A percentile compares a stretch with the other conserved stretches of the same genome.
Conservation (phyloP, 2,329 filamentous ascomycete genomes). For the Arthrobotrys pseudoclavata region DNA sequence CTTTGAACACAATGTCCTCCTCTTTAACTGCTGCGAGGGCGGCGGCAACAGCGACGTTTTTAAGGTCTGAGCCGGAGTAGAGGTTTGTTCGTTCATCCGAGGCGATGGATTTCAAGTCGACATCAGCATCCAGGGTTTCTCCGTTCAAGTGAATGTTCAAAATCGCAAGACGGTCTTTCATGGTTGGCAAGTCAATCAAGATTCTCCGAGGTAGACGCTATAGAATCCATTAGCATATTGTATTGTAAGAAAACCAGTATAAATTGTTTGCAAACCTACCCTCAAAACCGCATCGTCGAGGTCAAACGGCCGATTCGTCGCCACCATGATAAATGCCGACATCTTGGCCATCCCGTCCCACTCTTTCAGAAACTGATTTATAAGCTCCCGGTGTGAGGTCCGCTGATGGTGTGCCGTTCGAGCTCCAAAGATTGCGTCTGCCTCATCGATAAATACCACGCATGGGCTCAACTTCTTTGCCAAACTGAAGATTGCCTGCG, state of each 20-base stretch:
- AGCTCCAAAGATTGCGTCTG: conserved; percentile 88
- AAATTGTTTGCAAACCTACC: conserved; percentile 1
- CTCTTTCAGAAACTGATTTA: conserved; percentile 96
- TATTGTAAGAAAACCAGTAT: neutral
- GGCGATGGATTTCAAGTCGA: conserved; percentile 76
- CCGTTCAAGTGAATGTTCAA: conserved; percentile 78
- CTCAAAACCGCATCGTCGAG: conserved; percentile 88
- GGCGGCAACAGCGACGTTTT: conserved; percentile 84
- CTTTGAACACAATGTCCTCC: conserved; percentile 69
- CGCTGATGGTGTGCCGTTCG: conserved; percentile 77
- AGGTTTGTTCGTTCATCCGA: conserved; percentile 74
- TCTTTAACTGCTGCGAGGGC: conserved; percentile 84
- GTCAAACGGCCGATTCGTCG: conserved; percentile 94
- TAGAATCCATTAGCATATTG: conserved; percentile 14
- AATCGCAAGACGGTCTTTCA: conserved; percentile 76
- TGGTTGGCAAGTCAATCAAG: conserved; percentile 62
- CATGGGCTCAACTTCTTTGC: conserved; percentile 92
- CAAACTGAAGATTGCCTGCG: conserved; percentile 82
- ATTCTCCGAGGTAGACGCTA: conserved; percentile 63
- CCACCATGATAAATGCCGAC: conserved; percentile 96
- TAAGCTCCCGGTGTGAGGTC: conserved; percentile 84
- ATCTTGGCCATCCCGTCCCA: conserved; percentile 92
- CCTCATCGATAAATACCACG: conserved; percentile 97
- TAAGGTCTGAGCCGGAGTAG: conserved; percentile 86
- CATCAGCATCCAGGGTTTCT: conserved; percentile 74